These are phyloP conservation scores for Phytopythium oedochilum DNA, from an alignment of 352 stramenopile species.

Conservation along the genomic window DNA sequence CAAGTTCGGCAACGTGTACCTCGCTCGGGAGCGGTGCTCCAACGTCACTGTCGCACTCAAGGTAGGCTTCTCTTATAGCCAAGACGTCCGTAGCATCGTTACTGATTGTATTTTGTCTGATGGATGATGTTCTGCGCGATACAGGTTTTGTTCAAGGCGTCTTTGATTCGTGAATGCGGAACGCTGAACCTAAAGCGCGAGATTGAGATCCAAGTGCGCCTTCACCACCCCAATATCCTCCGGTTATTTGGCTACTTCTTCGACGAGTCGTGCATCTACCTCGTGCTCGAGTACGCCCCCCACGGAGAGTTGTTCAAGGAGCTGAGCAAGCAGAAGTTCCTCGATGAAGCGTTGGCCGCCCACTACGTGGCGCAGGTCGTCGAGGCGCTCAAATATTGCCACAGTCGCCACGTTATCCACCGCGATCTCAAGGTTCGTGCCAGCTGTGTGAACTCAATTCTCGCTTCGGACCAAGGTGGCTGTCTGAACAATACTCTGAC, in stretches of 20 bases:
- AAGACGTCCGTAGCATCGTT: neutral
- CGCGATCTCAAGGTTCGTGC: constrained; percentile 79
- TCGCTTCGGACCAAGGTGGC: neutral
- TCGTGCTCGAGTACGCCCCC: constrained; percentile 80
- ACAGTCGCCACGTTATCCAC: constrained; percentile 80
- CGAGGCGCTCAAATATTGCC: constrained; percentile 69
- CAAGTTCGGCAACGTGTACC: constrained; percentile 86
- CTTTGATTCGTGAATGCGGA: constrained; percentile 46
- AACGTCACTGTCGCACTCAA: constrained; percentile 75
- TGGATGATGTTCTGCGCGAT: neutral
- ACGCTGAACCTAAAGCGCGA: constrained; percentile 72
- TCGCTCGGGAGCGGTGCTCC: constrained; percentile 65
- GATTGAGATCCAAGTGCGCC: constrained; percentile 77
- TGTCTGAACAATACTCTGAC: neutral
- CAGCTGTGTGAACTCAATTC: too few species aligned
- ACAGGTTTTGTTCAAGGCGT: constrained; percentile 68
- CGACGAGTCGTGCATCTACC: constrained; percentile 75
- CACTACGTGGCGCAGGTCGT: constrained; percentile 79
- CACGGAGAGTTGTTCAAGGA: constrained; percentile 83
- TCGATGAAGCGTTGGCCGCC: constrained; percentile 44
- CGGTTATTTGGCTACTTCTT: constrained; percentile 84
- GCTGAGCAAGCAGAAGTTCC: constrained; percentile 49
- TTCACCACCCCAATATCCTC: constrained; percentile 74
- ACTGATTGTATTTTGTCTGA: neutral
- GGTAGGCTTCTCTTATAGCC: constrained; percentile 19